Base-by-base conservation (phyloP, 768 basidiomycete species). In the Tubosaeta sp. region DNA sequence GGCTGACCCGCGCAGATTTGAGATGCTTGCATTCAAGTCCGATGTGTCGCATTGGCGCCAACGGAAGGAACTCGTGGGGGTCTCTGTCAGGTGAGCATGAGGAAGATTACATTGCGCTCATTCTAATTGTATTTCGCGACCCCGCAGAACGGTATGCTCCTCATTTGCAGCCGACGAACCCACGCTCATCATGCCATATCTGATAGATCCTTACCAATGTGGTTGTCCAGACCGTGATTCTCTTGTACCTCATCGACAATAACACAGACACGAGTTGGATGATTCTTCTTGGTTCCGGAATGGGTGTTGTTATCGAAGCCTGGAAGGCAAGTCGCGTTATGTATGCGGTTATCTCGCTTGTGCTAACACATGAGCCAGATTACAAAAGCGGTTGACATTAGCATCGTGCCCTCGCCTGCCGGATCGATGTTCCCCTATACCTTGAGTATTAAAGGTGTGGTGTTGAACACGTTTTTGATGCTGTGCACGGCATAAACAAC, bases 241-340 rank as follows among this genome's bases (percentile, higher is more conserved):
- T 95, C 29, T 76, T 98, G 18, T 98, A 96, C 71, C 86, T 98
- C 59, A 84, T 94, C 60, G 94, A 96, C 72, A 94, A 94, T 67
- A 91, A 90, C 59, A 85, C 90, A 47, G 90, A 97, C 66, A 99
- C 95, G 27, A 92, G 87, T 61, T 95, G 91, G 87, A 97, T 97
- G 91, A 97, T 98, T 68, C 78, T 97, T 22, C 79, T 93, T 68
- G 86, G 88, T 4, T 90, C 88, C 49, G 90, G 89, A 10, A 79
- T 83, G 66, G 88, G 90, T 38, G 79, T 90, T 38, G 59, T 90
- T 27, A 82, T 92, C 51, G 95, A 97, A 70, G 93, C 90, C 2
- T 97, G 94, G 94, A 97, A 97, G 85, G 87, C 83, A 52, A 48
- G 73, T 54, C 50, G 56, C 21, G 21, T 54, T 47, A 40, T 22